Percentiles rank a stretch among this genome's conserved stretches.
Conservation (phyloP, 2,329 filamentous ascomycete species). For the Corinectria fuckeliana region DNA sequence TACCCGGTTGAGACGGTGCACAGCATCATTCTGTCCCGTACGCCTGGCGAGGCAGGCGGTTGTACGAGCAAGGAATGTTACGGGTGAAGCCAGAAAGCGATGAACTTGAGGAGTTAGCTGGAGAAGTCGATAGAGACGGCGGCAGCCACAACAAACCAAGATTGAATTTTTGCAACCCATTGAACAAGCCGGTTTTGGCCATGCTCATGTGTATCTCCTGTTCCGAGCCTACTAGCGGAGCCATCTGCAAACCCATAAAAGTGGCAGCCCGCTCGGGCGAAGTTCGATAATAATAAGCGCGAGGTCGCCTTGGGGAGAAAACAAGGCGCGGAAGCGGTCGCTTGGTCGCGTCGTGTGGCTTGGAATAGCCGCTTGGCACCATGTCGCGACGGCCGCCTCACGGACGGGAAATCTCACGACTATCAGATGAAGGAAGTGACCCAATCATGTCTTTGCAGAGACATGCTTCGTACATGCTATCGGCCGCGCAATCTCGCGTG, state of each 20-base stretch:
- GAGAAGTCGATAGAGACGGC: constrained; percentile 10
- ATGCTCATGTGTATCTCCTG: background rate
- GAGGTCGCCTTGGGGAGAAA: background rate
- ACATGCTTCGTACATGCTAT: background rate
- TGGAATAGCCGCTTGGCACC: background rate
- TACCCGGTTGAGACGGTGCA: constrained; percentile 31
- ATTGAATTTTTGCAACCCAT: constrained; percentile 3
- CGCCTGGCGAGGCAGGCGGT: constrained; percentile 11
- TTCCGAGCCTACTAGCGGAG: background rate
- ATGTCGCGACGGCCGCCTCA: background rate
- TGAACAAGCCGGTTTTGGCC: background rate
- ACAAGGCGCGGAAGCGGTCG: background rate
- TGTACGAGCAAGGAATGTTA: constrained; percentile 11
- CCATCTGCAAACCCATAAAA: too few species aligned
- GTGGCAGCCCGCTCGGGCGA: too few species aligned
- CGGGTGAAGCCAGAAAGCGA: constrained; percentile 15
- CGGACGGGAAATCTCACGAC: background rate
- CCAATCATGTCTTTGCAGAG: background rate
- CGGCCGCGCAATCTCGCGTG: background rate
- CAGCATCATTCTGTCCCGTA: constrained; percentile 23
- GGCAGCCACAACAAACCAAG: constrained; percentile 14
- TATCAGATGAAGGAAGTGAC: background rate
- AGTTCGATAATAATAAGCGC: too few species aligned
- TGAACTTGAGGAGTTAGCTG: background rate
- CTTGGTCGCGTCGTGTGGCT: background rate